Base-by-base conservation (phyloP, 345 rosid genomes). In the Reutealis trisperma region DNA sequence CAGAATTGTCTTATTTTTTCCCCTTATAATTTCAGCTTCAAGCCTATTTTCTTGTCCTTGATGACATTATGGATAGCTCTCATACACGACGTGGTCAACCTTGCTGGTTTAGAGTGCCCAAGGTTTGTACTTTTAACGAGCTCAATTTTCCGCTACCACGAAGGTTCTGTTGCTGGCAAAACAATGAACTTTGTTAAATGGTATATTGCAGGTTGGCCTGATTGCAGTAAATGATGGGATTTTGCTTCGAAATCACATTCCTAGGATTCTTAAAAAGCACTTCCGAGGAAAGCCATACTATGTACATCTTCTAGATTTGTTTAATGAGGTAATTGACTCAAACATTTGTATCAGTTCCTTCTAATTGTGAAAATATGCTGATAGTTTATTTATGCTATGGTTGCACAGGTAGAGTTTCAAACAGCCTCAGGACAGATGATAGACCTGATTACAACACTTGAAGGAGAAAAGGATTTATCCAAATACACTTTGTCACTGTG, bases 241-340 rank as follows among this genome's bases (percentile, higher is more conserved):
- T 67, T 21, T 90, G 32, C 91, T 87, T 55, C 91, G 91, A 61
- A 88, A 90, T 77, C 93, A 88, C 81, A 81, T 90, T 81, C 83
- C 87, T 65, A 87, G 93, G 84, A 90, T 90, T 74, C 86, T 88
- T 63, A 85, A 81, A 70, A 90, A 87, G 41, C 87, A 90, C 75
- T 90, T 90, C 75, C 72, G 85, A 52, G 87, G 66, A 6, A 88
- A 82, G 84, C 77, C 89, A 77, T 90, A 78, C 83, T 88, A 88
- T 67, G 88, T 87, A 30, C 89, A 90, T 83, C 88, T 90, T 54
- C 76, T 90, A 73, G 93, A 90, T 79, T 77, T 90, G 79, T 90
- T 90, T 75, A 87, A 86, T 45, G 93, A 90, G 91, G 91, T 88
- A 79, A 30, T 24, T 63, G 30, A 45, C 67, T 41, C 45, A 37